phyloP scores from a whole-genome alignment of 2,329 filamentous ascomycete genomes.

The Beauveria sp. region DNA sequence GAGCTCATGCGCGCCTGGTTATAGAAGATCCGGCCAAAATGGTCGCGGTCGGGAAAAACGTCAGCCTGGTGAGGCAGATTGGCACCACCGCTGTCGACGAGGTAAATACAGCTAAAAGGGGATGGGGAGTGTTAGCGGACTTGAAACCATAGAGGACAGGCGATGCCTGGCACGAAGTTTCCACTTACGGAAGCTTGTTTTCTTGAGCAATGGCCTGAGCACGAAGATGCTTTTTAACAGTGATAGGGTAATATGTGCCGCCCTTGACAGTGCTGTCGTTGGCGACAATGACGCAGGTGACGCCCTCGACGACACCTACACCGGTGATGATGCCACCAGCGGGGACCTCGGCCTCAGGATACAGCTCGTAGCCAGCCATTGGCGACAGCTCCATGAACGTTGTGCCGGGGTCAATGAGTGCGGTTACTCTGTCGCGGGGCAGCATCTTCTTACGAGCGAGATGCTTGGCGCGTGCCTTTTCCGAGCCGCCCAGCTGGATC shows the following conservation, averaged over 20 bases:
- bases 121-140: background rate
- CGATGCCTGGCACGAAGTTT: background rate
- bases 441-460: slow-evolving; percentile 87
- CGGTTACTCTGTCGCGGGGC: slow-evolving; percentile 78
- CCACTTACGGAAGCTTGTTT: slow-evolving; percentile 61
- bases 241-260: slow-evolving; percentile 94
- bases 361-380: slow-evolving; percentile 80
- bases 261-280: slow-evolving; percentile 98
- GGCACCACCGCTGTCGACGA: slow-evolving; percentile 91
- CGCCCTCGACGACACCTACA: slow-evolving; percentile 81
- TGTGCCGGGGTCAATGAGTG: slow-evolving; percentile 80
- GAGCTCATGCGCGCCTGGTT: slow-evolving; percentile 94
- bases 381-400: slow-evolving; percentile 90
- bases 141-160: background rate
- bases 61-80: slow-evolving; percentile 93
- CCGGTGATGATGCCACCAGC: slow-evolving; percentile 90
- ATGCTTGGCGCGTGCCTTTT: slow-evolving; percentile 83
- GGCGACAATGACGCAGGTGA: slow-evolving; percentile 85
- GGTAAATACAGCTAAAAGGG: slow-evolving; percentile 67
- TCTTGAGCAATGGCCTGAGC: slow-evolving; percentile 87
- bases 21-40: slow-evolving; percentile 97
- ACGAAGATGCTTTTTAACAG: slow-evolving; percentile 92
- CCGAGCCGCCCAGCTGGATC: slow-evolving; percentile 68
- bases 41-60: slow-evolving; percentile 89
- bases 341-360: slow-evolving; percentile 79